Percentiles rank a stretch among this genome's conserved stretches.
Evolutionary conservation across 345 rosid genomes (phyloP).

Genomic region (Hibiscus trionum): DNA sequence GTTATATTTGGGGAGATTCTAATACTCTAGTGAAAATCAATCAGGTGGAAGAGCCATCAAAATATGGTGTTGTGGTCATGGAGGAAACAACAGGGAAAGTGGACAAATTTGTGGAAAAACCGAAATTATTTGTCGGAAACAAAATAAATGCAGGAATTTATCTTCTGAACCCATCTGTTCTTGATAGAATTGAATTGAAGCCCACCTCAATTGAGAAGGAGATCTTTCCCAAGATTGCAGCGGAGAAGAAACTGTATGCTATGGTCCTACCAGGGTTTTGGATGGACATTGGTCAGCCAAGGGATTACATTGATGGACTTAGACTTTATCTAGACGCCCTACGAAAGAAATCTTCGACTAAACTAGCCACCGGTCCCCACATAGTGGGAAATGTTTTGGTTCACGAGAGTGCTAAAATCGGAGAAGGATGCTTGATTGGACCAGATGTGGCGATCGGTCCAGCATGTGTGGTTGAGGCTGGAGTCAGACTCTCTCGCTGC

Average conservation of each 20-base stretch:
- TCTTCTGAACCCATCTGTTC: constrained; percentile 78
- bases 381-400: constrained; percentile 79
- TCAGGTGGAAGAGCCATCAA: constrained; percentile 96
- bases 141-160: constrained; percentile 96
- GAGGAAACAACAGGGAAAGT: constrained; percentile 78
- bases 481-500: constrained; percentile 93
- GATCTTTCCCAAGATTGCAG: constrained; percentile 91
- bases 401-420: constrained; percentile 80
- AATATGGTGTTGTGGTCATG: constrained; percentile 92
- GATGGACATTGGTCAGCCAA: constrained; percentile 99
- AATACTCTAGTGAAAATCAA: not conserved
- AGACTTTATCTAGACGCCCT: constrained; percentile 87
- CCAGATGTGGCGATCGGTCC: constrained; percentile 96
- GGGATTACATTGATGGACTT: constrained; percentile 84
- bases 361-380: constrained; percentile 49
- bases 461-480: constrained; percentile 83
- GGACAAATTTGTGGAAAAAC: constrained; percentile 85
- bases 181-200: constrained; percentile 75
- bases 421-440: constrained; percentile 92
- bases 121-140: constrained; percentile 85
- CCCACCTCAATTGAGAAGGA: constrained; percentile 96
- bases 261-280: constrained; percentile 97
- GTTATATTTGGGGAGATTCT: not conserved
- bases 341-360: constrained; percentile 62
- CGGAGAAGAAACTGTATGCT: constrained; percentile 62